Percentiles rank a stretch among this genome's conserved stretches.
These are phyloP conservation scores for Citrullus amarus DNA, from an alignment of 306 rosid genomes.

Conservation along the genomic window DNA sequence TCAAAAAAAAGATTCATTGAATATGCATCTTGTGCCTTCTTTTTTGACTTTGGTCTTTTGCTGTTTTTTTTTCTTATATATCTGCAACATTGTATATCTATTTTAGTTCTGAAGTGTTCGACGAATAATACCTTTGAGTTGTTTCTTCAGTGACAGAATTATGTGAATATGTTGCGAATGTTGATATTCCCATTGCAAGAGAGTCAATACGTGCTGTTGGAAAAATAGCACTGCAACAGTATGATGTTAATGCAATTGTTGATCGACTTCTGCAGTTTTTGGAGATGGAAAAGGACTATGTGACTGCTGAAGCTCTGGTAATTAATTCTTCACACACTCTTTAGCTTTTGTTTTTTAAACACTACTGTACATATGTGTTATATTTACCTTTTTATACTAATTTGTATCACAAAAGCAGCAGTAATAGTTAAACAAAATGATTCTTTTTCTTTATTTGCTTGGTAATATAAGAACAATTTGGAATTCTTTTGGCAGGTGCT, in stretches of 20 bases:
- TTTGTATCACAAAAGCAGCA: background rate
- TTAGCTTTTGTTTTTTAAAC: background rate
- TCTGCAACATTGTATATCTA: background rate
- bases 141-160: slow-evolving; percentile 79
- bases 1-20: background rate
- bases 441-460: background rate
- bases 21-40: background rate
- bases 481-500: slow-evolving; percentile 59
- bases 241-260: slow-evolving; percentile 98
- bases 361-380: background rate
- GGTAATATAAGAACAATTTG: slow-evolving; percentile 6
- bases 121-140: slow-evolving; percentile 16
- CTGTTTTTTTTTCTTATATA: too few species aligned
- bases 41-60: slow-evolving; percentile 9
- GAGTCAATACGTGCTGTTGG: slow-evolving; percentile 99
- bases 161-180: slow-evolving; percentile 99
- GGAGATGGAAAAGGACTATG: slow-evolving; percentile 99
- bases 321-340: slow-evolving; percentile 8
- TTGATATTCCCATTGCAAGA: slow-evolving; percentile 99
- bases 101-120: slow-evolving; percentile 14
- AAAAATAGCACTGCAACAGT: slow-evolving; percentile 95
- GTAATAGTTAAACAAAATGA: background rate
- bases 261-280: slow-evolving; percentile 98
- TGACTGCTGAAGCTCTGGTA: slow-evolving; percentile 99
- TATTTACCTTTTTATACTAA: background rate